These are phyloP conservation scores for Colletotrichum sidae DNA, from an alignment of 2,329 filamentous ascomycete genomes.

Conservation along the genomic window DNA sequence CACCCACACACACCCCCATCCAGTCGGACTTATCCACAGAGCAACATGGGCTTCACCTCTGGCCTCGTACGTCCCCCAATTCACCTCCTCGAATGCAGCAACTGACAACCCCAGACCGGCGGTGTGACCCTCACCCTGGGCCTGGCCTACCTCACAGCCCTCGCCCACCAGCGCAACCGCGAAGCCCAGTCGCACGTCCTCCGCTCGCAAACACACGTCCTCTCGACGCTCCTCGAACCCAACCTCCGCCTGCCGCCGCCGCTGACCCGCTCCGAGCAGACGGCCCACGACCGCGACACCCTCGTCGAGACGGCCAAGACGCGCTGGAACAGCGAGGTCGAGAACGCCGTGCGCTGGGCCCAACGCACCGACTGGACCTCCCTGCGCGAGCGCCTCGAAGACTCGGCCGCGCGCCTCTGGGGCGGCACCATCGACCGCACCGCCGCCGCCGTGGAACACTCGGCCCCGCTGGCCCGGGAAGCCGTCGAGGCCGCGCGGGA, in stretches of 20 bases:
- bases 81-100: not conserved
- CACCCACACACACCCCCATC: too few species aligned
- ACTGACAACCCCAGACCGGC: slow-evolving; percentile 66
- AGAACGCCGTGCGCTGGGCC: slow-evolving; percentile 73
- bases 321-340: slow-evolving; percentile 81
- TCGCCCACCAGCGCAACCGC: slow-evolving; percentile 77
- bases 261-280: slow-evolving; percentile 62
- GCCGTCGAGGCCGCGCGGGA: slow-evolving; percentile 48
- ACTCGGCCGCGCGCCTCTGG: slow-evolving; percentile 59
- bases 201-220: slow-evolving; percentile 65
- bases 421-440: slow-evolving; percentile 49
- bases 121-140: slow-evolving; percentile 81
- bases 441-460: slow-evolving; percentile 43
- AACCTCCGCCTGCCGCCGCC: slow-evolving; percentile 58
- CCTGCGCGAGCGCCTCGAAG: slow-evolving; percentile 69
- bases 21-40: not conserved
- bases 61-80: slow-evolving; percentile 72
- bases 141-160: slow-evolving; percentile 77
- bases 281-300: slow-evolving; percentile 63
- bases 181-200: slow-evolving; percentile 67
- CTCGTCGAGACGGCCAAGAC: slow-evolving; percentile 78
- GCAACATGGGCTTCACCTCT: slow-evolving; percentile 77
- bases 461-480: slow-evolving; percentile 48
- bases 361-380: slow-evolving; percentile 75
- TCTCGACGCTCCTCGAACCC: slow-evolving; percentile 65